Conservation (phyloP, 179 eudicot species). For the Beta macrorhiza region DNA sequence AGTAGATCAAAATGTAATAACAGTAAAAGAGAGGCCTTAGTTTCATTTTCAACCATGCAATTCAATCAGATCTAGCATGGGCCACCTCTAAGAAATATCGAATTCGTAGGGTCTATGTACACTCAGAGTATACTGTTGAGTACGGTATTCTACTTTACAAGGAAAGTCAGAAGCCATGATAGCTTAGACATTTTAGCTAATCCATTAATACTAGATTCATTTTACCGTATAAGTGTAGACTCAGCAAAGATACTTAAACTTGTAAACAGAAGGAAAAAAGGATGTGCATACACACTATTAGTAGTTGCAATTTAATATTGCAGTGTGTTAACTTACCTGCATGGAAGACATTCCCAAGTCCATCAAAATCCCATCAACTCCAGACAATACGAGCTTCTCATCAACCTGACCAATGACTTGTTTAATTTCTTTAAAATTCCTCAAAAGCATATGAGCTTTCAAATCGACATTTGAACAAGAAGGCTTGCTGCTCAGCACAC, state of each 20-base stretch:
- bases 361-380: constrained; percentile 86
- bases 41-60: not conserved
- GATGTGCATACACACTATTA: not conserved
- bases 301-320: not conserved
- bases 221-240: not conserved
- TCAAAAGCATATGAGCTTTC: constrained; percentile 49
- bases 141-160: not conserved
- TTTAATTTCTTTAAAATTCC: constrained; percentile 64
- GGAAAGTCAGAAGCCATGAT: not conserved
- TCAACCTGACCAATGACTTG: constrained; percentile 59
- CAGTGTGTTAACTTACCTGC: constrained; percentile 60
- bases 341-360: constrained; percentile 98
- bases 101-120: not conserved
- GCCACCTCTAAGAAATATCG: too few species aligned
- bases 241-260: not conserved
- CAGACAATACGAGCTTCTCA: constrained; percentile 41
- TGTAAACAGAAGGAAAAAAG: not conserved
- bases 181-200: not conserved
- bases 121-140: not conserved
- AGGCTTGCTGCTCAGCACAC: constrained; percentile 35
- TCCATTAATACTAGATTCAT: not conserved
- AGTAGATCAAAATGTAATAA: too few species aligned
- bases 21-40: not conserved
- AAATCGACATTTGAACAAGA: constrained; percentile 32
- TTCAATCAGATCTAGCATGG: too few species aligned